These are phyloP conservation scores for Phylloporus rhodoxanthus DNA, from an alignment of 768 basidiomycete species.

Conservation along the genomic window DNA sequence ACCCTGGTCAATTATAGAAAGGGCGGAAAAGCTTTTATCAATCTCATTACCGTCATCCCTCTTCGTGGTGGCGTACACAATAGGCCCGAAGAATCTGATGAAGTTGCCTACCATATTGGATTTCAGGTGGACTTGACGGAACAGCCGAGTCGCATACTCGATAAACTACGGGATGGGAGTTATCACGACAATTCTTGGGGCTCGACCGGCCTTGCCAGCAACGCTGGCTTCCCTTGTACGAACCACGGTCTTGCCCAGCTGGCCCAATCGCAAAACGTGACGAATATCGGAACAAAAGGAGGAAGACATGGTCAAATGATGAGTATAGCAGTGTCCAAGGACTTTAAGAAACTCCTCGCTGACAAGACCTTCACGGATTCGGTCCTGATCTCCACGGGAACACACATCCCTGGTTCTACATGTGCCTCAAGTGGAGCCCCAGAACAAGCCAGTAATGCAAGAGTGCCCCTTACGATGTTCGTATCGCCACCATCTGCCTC, in stretches of 20 bases:
- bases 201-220: background rate
- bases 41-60: constrained; percentile 88
- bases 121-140: constrained; percentile 92
- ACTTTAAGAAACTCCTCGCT: constrained; percentile 44
- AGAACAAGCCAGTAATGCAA: constrained; percentile 8
- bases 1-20: constrained; percentile 85
- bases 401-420: constrained; percentile 32
- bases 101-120: constrained; percentile 83
- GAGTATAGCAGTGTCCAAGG: constrained; percentile 43
- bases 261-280: constrained; percentile 15
- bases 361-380: constrained; percentile 45
- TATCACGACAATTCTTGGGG: constrained; percentile 44
- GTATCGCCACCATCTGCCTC: constrained; percentile 11
- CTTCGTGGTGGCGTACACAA: constrained; percentile 55
- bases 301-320: constrained; percentile 24
- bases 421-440: constrained; percentile 7
- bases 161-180: constrained; percentile 71
- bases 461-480: constrained; percentile 19
- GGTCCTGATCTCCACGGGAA: constrained; percentile 39
- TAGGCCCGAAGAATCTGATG: constrained; percentile 50
- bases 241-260: constrained; percentile 9
- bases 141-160: constrained; percentile 78
- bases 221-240: background rate
- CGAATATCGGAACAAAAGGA: constrained; percentile 17
- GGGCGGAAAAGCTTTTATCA: constrained; percentile 80